Evolutionary conservation across 2,329 filamentous ascomycete species (phyloP), one percentile per base, ranked within the genome.

Genomic region (Cytospora piceae): DNA sequence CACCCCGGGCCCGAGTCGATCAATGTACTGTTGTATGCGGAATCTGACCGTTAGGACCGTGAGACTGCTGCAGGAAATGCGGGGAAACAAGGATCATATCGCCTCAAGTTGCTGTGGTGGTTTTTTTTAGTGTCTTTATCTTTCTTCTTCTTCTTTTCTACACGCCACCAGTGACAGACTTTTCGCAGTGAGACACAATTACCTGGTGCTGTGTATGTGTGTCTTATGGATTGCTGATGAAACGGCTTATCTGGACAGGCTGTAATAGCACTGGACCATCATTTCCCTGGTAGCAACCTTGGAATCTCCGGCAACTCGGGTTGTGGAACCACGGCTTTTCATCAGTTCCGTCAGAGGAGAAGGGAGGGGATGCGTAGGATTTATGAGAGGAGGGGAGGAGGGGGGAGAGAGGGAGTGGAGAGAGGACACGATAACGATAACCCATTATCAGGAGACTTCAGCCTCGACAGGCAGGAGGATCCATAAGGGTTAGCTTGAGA

Each of bases 1-100:
- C 53, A 56, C 53, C 32, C 29, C 29, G 32, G 11, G 20, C 4
- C 32, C n/a, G 32, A 56, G 20, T 31, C 53, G 32, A 22, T 31
- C 32, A 56, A 14, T 56, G 29, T 29, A 31, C 53, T 56, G 32
- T 56, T 31, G 53, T 29, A 32, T 53, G 59, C 63, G 59, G 63
- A 59, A 58, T 46, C 58, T 66, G 63, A 39, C 59, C 63, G 63
- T 58, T 49, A 49, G 46, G 61, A 37, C 61, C 61, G 46, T 49
- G 6, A 49, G 46, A 24, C 22, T 63, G 61, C 61, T 63, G 61
- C 61, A 64, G 56, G 22, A 67, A 66, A 65, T 67, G 66, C 66
- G 66, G 66, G 66, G 66, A 67, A 63, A 61, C 52, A 57, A 64
- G 62, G 58, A 58, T 64, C 56, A 29, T 55, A 54, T 51, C 60